Percentiles rank a stretch among this genome's conserved stretches.
Evolutionary conservation across 768 basidiomycete genomes (phyloP).

Genomic region (Boletus patriciae): DNA sequence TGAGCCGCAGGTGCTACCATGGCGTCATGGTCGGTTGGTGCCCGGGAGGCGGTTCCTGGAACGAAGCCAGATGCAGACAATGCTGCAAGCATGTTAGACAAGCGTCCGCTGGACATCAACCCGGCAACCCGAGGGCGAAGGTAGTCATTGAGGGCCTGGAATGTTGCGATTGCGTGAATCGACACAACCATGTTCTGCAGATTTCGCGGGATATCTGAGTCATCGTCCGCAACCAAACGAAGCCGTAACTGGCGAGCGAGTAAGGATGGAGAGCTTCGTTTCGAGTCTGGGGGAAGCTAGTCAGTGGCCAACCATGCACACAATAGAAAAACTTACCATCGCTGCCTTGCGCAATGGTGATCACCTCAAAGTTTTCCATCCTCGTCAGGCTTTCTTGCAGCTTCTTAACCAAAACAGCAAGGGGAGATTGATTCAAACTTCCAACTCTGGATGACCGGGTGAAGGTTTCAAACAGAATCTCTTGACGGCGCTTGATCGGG

Average conservation of each 20-base stretch:
- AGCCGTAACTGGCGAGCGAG: constrained; percentile 92
- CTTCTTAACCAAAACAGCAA: constrained; percentile 87
- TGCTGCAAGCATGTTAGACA: constrained; percentile 91
- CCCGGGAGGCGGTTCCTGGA: constrained; percentile 45
- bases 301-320: constrained; percentile 7
- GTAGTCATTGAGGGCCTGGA: constrained; percentile 96
- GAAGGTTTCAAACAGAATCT: constrained; percentile 79
- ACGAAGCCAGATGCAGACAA: constrained; percentile 75
- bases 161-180: constrained; percentile 97
- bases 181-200: constrained; percentile 92
- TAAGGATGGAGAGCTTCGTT: constrained; percentile 85
- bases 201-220: constrained; percentile 82
- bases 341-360: constrained; percentile 77
- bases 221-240: constrained; percentile 85
- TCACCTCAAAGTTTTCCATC: constrained; percentile 95
- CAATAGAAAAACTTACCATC: constrained; percentile 54
- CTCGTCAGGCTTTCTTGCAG: constrained; percentile 93
- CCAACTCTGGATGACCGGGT: constrained; percentile 50
- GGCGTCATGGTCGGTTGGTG: constrained; percentile 35
- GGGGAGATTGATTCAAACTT: constrained; percentile 51
- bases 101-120: constrained; percentile 56
- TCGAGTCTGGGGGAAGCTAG: constrained; percentile 58
- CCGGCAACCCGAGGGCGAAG: constrained; percentile 87
- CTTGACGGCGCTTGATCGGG: constrained; percentile 60
- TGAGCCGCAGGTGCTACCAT: constrained; percentile 26